Evolutionary conservation across 1,139 yeast species (phyloP).

Genomic region (Hyphopichia burtonii): DNA sequence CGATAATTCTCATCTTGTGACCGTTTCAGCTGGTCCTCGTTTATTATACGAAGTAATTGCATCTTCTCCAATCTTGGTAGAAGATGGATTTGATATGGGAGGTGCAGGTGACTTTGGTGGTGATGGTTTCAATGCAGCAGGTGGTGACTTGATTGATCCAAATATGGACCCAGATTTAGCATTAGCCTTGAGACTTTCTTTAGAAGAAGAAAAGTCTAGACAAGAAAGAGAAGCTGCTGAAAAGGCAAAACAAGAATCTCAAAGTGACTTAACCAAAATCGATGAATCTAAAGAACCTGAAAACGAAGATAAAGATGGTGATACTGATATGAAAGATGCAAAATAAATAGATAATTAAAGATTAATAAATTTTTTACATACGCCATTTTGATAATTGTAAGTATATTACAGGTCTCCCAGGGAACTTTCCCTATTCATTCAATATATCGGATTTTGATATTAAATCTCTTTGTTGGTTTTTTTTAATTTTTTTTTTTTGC

Average conservation of each 20-base stretch:
- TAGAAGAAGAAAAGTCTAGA: constrained; percentile 79
- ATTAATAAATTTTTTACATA: background rate
- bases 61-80: constrained; percentile 65
- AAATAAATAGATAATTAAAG: constrained; percentile 5
- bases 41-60: constrained; percentile 73
- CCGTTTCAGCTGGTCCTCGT: constrained; percentile 86
- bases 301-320: constrained; percentile 16
- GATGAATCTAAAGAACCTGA: constrained; percentile 27
- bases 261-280: constrained; percentile 27
- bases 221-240: constrained; percentile 60
- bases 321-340: constrained; percentile 18
- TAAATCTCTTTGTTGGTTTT: no score
- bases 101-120: constrained; percentile 42
- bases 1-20: constrained; percentile 81
- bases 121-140: constrained; percentile 48
- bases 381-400: background rate
- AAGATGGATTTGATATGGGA: constrained; percentile 50
- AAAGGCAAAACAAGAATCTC: constrained; percentile 28
- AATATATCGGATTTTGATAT: no score
- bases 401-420: no score
- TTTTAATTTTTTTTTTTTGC: background rate
- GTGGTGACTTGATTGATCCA: constrained; percentile 71
- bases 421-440: no score
- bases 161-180: constrained; percentile 97
- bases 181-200: constrained; percentile 80